phyloP scores from a whole-genome alignment of 148 eudicot species.

The Pouteria glomerata region DNA sequence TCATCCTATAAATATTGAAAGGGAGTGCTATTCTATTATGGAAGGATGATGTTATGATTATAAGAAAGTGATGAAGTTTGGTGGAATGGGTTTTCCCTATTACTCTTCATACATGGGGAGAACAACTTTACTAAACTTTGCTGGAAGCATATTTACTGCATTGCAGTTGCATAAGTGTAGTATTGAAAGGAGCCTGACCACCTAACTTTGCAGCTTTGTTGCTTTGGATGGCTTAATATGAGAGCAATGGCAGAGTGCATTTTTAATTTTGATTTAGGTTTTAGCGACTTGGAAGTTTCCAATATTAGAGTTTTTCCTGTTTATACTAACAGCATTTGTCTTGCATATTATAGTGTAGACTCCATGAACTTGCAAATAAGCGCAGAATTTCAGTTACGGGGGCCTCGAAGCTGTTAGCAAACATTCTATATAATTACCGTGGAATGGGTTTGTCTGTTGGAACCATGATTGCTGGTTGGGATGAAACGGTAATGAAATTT shows the following conservation, averaged over 20 bases:
- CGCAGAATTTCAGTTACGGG: slow-evolving; percentile 96
- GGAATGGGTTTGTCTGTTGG: slow-evolving; percentile 99
- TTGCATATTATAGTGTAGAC: slow-evolving; percentile 57
- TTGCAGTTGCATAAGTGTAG: neutral
- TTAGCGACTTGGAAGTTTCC: neutral
- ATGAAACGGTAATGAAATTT: slow-evolving; percentile 61
- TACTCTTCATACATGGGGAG: too few relatives aligned
- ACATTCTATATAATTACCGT: slow-evolving; percentile 81
- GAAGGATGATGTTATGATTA: too few relatives aligned
- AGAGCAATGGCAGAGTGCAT: neutral
- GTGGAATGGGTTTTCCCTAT: too few relatives aligned
- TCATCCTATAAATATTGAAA: too few relatives aligned
- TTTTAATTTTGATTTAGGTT: neutral
- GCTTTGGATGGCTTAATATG: neutral
- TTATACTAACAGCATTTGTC: slow-evolving; percentile 3
- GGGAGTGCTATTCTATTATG: too few relatives aligned
- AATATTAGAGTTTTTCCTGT: neutral
- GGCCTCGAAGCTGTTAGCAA: slow-evolving; percentile 93
- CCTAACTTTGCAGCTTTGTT: neutral
- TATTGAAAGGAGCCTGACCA: neutral
- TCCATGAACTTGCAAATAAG: slow-evolving; percentile 95
- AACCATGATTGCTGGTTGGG: slow-evolving; percentile 99
- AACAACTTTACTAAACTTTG: too few relatives aligned
- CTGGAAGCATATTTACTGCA: too few relatives aligned
- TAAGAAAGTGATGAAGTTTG: too few relatives aligned